Evolutionary conservation across 2,329 filamentous ascomycete species (phyloP).

Genomic region (Sphaceloma murrayae): DNA sequence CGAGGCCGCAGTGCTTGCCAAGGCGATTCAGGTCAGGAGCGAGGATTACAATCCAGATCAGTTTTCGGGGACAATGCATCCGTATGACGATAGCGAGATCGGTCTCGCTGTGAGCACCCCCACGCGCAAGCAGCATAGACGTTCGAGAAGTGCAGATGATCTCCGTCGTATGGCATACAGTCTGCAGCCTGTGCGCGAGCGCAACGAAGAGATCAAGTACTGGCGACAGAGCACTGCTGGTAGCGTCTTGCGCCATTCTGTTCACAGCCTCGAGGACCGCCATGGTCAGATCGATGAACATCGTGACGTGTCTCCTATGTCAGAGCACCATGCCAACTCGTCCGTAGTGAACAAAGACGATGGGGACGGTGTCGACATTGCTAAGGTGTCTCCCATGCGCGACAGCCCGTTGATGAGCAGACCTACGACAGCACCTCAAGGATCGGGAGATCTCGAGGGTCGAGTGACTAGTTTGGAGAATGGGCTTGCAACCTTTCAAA

Average conservation of each 20-base stretch:
- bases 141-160: slow-evolving; percentile 29
- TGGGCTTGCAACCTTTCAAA: slow-evolving; percentile 28
- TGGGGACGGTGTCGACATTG: neutral
- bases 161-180: slow-evolving; percentile 21
- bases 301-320: slow-evolving; percentile 4
- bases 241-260: slow-evolving; percentile 25
- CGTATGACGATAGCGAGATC: slow-evolving; percentile 16
- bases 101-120: slow-evolving; percentile 19
- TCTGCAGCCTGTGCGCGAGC: slow-evolving; percentile 23
- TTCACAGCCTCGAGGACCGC: neutral
- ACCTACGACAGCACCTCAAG: slow-evolving; percentile 17
- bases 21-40: slow-evolving; percentile 15
- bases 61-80: slow-evolving; percentile 2
- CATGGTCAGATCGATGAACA: neutral
- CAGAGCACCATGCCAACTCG: neutral
- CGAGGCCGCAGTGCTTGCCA: slow-evolving; percentile 21
- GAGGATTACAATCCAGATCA: slow-evolving; percentile 8
- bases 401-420: slow-evolving; percentile 15
- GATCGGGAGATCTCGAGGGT: slow-evolving; percentile 27
- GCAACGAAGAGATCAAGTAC: slow-evolving; percentile 29
- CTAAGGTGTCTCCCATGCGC: slow-evolving; percentile 11
- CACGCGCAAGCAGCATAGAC: slow-evolving; percentile 24
- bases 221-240: slow-evolving; percentile 29
- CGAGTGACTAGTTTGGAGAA: slow-evolving; percentile 29
- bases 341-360: slow-evolving; percentile 7